Evolutionary conservation across 2,329 filamentous ascomycete genomes (phyloP).

Genomic region (Gyromitra esculenta): DNA sequence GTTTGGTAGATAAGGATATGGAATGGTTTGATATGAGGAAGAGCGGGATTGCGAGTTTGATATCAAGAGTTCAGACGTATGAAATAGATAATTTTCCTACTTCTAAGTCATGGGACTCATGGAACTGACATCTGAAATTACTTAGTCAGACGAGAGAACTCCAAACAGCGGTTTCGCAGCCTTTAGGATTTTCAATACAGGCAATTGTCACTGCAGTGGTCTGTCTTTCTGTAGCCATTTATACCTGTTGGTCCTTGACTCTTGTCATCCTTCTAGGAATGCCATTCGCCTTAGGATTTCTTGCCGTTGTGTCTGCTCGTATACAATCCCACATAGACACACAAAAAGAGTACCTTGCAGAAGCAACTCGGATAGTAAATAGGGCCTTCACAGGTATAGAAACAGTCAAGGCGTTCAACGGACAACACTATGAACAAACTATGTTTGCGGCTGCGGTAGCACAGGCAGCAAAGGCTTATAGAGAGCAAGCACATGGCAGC

Average conservation of each 20-base stretch:
- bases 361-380: constrained; percentile 76
- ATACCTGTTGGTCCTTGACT: constrained; percentile 84
- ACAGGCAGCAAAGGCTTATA: constrained; percentile 71
- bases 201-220: constrained; percentile 72
- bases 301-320: constrained; percentile 69
- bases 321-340: constrained; percentile 73
- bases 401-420: constrained; percentile 86
- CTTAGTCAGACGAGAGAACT: constrained; percentile 83
- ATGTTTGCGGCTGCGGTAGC: constrained; percentile 71
- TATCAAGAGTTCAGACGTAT: constrained; percentile 75
- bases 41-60: constrained; percentile 71
- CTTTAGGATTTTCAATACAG: constrained; percentile 75
- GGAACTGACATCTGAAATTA: constrained; percentile 49
- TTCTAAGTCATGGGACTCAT: not conserved
- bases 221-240: constrained; percentile 77
- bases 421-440: constrained; percentile 73
- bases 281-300: constrained; percentile 71
- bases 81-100: constrained; percentile 58
- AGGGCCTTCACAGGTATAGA: constrained; percentile 79
- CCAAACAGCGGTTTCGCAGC: constrained; percentile 80
- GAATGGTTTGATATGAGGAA: constrained; percentile 81
- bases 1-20: constrained; percentile 76
- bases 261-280: constrained; percentile 78
- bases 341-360: constrained; percentile 74
- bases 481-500: constrained; percentile 73